A percentile compares a stretch with the other conserved stretches of the same genome.
These are phyloP conservation scores for Saccharomycopsis microspora DNA, from an alignment of 805 yeast genomes.

Conservation along the genomic window DNA sequence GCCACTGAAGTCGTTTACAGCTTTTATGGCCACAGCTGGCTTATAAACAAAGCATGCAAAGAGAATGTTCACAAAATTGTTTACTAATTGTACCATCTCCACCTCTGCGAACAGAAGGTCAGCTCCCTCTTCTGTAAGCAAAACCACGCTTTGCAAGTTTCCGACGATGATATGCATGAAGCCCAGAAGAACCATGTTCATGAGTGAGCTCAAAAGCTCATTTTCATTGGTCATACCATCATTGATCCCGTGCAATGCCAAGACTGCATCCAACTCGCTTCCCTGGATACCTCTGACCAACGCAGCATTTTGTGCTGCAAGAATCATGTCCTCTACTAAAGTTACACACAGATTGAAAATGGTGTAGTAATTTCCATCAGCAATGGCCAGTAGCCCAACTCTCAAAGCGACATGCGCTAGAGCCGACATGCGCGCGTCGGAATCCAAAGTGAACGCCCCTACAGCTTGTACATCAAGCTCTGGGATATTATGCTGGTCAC, in stretches of 20 bases:
- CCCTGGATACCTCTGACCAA: not conserved
- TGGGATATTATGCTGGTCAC: not conserved
- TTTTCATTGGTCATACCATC: conserved; percentile 8
- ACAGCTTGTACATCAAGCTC: not conserved
- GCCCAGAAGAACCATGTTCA: conserved; percentile 1
- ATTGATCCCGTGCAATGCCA: not conserved
- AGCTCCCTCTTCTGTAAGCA: conserved; percentile 15
- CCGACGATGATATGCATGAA: conserved; percentile 3
- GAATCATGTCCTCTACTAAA: conserved; percentile 10
- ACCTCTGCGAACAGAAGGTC: conserved; percentile 8
- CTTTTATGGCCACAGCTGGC: conserved; percentile 7
- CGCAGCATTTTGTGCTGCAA: conserved; percentile 6
- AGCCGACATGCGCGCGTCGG: conserved; percentile 4
- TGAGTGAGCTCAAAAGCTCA: conserved; percentile 8
- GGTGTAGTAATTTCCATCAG: not conserved
- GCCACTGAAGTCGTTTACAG: conserved; percentile 6
- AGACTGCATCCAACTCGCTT: not conserved
- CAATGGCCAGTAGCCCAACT: too few species aligned
- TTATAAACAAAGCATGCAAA: conserved; percentile 7
- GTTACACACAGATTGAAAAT: conserved; percentile 4
- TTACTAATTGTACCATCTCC: conserved; percentile 9
- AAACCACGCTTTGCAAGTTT: conserved; percentile 13
- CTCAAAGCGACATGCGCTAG: not conserved
- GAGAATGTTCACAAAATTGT: conserved; percentile 11
- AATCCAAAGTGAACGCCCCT: conserved; percentile 8